Percentiles rank a stretch among this genome's conserved stretches.
Evolutionary conservation across 2,329 filamentous ascomycete genomes (phyloP).

Genomic region (Aspergillus pseudoterreus): DNA sequence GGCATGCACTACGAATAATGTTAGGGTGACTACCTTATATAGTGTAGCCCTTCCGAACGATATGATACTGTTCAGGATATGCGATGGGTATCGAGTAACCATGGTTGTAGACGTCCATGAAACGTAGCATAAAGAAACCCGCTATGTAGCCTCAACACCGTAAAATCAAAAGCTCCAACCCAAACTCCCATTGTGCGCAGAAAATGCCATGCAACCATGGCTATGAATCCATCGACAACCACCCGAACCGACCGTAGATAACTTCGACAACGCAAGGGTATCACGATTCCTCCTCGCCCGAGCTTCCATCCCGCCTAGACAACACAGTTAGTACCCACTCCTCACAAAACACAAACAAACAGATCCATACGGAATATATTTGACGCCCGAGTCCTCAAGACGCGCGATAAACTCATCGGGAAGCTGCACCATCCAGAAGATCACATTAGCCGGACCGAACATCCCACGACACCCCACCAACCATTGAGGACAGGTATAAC

Average conservation of each 20-base stretch:
- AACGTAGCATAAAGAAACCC: background rate
- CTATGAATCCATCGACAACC: background rate
- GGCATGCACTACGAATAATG: conserved; percentile 12
- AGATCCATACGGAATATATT: conserved; percentile 55
- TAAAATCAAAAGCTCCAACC: background rate
- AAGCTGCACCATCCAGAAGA: conserved; percentile 33
- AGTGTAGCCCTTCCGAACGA: conserved; percentile 1
- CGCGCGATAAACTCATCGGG: conserved; percentile 55
- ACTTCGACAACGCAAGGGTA: background rate
- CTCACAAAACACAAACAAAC: background rate
- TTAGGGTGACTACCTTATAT: background rate
- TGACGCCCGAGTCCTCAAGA: conserved; percentile 57
- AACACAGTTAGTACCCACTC: conserved; percentile 7
- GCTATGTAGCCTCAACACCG: conserved; percentile 1
- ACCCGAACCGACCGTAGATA: too few species aligned
- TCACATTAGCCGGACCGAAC: background rate
- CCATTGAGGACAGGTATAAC: conserved; percentile 19
- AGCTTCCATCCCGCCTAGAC: conserved; percentile 44
- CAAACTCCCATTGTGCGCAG: conserved; percentile 5
- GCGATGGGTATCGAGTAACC: conserved; percentile 6
- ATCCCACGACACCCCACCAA: background rate
- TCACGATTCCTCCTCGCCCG: conserved; percentile 42
- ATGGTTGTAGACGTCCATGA: background rate
- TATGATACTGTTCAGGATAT: conserved; percentile 2
- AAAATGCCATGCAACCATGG: background rate